Percentiles rank a stretch among this genome's conserved stretches.
Conservation (phyloP, 2,329 filamentous ascomycete genomes). For the Ploettnerulaceae sp. region DNA sequence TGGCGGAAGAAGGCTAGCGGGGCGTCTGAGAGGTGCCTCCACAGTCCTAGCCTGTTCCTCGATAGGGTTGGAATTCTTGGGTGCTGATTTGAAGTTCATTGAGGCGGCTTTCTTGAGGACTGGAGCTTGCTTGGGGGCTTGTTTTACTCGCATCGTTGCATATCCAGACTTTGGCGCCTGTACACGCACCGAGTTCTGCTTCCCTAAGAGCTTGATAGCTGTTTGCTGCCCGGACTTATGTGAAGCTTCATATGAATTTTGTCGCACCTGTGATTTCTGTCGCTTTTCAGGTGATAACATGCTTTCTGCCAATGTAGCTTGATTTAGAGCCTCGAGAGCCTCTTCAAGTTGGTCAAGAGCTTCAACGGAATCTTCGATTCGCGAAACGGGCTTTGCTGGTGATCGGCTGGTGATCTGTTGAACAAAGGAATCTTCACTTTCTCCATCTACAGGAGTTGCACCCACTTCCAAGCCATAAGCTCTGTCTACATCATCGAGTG, state of each 20-base stretch:
- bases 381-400: constrained; percentile 37
- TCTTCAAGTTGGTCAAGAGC: constrained; percentile 59
- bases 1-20: constrained; percentile 38
- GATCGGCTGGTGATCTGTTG: constrained; percentile 36
- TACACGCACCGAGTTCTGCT: constrained; percentile 20
- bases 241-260: not conserved
- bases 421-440: constrained; percentile 34
- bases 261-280: constrained; percentile 3
- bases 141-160: constrained; percentile 41
- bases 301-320: constrained; percentile 27
- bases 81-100: constrained; percentile 24
- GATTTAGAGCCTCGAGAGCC: constrained; percentile 44
- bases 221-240: not conserved
- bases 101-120: constrained; percentile 27
- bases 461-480: constrained; percentile 8
- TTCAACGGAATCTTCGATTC: constrained; percentile 61
- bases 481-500: constrained; percentile 30
- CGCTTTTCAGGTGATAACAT: constrained; percentile 23
- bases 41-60: constrained; percentile 29
- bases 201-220: not conserved
- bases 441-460: constrained; percentile 9
- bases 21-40: constrained; percentile 32
- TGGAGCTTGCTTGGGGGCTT: constrained; percentile 22
- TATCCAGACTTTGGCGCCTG: constrained; percentile 35
- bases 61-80: constrained; percentile 9